A percentile compares a stretch with the other conserved stretches of the same genome.
Conservation (phyloP, 73 alveolate species). For the Paramecium tetraurelia region DNA sequence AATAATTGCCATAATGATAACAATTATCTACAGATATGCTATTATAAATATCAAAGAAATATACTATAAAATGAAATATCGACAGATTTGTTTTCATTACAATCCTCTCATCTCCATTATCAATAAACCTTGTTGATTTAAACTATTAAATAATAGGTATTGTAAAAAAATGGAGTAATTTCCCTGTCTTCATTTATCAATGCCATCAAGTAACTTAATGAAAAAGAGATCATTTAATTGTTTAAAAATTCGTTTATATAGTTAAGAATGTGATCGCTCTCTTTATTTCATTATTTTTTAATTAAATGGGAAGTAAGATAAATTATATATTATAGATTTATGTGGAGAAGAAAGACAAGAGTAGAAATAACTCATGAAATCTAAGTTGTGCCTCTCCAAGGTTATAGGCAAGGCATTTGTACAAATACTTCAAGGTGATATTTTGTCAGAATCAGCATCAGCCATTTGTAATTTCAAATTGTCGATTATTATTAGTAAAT, state of each 20-base stretch:
- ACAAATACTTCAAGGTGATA: neutral
- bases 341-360: neutral
- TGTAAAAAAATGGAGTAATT: neutral
- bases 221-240: neutral
- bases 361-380: neutral
- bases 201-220: neutral
- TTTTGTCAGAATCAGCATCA: neutral
- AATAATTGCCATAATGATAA: neutral
- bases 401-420: neutral
- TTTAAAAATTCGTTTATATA: neutral
- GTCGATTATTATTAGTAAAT: neutral
- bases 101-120: neutral
- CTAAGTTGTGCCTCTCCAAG: neutral
- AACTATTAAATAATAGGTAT: neutral
- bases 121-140: neutral
- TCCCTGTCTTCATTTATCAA: neutral
- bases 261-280: neutral
- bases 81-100: neutral
- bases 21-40: neutral
- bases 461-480: neutral
- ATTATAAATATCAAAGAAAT: neutral
- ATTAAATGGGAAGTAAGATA: neutral
- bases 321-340: neutral
- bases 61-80: neutral
- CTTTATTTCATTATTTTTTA: slow-evolving; percentile 5